Evolutionary conservation across 176 grass and related monocot genomes (phyloP).

Genomic region (Pharus latifolius): DNA sequence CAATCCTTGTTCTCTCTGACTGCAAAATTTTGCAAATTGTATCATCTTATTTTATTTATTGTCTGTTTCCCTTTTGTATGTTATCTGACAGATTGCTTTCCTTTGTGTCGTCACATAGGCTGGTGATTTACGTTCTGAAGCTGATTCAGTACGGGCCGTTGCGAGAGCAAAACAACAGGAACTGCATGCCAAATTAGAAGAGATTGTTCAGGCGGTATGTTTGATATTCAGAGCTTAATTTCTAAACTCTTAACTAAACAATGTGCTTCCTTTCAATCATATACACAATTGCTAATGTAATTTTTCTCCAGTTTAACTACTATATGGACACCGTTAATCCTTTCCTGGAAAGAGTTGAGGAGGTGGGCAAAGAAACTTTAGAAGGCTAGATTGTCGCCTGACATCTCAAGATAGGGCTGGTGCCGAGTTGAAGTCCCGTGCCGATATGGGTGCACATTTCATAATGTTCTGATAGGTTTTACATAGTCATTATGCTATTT

Average conservation of each 20-base stretch:
- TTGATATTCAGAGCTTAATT: not conserved
- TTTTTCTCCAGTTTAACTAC: constrained; percentile 27
- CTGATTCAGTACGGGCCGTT: not conserved
- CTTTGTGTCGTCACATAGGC: constrained; percentile 28
- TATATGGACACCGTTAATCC: constrained; percentile 8
- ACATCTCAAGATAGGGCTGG: not conserved
- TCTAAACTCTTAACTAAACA: not conserved
- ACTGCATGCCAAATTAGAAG: constrained; percentile 27
- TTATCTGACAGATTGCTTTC: not conserved
- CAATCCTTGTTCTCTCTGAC: not conserved
- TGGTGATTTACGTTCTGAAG: constrained; percentile 24
- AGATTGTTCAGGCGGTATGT: constrained; percentile 45
- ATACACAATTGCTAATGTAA: not conserved
- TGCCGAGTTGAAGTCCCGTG: not conserved
- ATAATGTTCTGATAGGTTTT: no score
- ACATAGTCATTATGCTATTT: no score
- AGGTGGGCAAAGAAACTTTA: constrained; percentile 2
- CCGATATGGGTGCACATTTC: not conserved
- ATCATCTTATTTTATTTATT: not conserved
- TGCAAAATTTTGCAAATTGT: not conserved
- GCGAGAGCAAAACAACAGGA: constrained; percentile 22
- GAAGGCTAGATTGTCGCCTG: not conserved
- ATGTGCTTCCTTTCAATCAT: not conserved
- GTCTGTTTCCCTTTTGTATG: not conserved
- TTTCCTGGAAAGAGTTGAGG: constrained; percentile 26